Base-by-base conservation (phyloP, 805 yeast genomes). In the Jamesozyma jinghongensis region DNA sequence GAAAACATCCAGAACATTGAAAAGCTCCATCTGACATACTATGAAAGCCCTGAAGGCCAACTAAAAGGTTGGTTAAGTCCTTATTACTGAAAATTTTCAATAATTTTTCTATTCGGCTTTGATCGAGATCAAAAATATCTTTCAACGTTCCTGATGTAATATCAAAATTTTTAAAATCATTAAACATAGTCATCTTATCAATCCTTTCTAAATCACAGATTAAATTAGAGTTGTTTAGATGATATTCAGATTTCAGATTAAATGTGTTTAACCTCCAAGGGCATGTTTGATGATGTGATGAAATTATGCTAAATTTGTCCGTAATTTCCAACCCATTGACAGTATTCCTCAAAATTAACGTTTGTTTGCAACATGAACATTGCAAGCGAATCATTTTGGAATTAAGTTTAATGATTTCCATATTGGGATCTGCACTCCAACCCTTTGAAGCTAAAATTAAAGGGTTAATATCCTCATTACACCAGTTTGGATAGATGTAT, bases 381-480 rank as follows among this genome's bases (percentile, higher is more conserved):
- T 27, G 40, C 40, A 43, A 18, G 26, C 36, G 32, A 37, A 16
- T 36, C 12, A 37, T 10, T 4, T 31, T 13, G 14, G 17, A 11
- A 18, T 31, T 14, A 18, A 41, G 16, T 5, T 18, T 12, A 30
- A 32, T 19, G 18, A 10, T 13, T 14, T 20, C 13, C 19, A 19
- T 16, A 14, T 22, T 7, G 10, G 6, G 10, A 22, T 7, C 26
- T 7, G 26, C 6, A 22, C 26, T 32, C 57, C 57, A 50, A 2
- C 56, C 56, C 27, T 46, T 44, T 12, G 52, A 41, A 16, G 51
- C 48, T 26, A 50, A 22, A 8, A 39, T 41, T 25, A 52, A 37
- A 16, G 51, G 49, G 37, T 50, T 50, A 28, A 50, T 35, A 43
- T 47, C 43, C n/a, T 36, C 22, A 11, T 35, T 42, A 40, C 51